phyloP scores from a whole-genome alignment of 139 green algal species.

The Tetraselmis striata region DNA sequence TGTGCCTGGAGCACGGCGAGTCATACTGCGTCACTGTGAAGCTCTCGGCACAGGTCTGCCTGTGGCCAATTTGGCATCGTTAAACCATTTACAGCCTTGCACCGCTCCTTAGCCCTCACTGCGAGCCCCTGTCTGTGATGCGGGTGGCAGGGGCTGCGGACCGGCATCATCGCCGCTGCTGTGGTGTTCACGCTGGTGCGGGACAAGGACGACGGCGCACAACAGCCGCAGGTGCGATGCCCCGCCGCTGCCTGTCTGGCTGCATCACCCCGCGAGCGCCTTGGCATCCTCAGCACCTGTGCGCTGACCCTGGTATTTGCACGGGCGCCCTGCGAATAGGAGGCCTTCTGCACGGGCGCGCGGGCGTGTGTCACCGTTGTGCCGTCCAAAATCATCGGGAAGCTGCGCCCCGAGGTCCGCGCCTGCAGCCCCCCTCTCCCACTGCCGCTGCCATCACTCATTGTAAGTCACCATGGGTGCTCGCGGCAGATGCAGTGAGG shows the following conservation, averaged over 20 bases:
- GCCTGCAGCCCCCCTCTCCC: not conserved
- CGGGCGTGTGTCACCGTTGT: not conserved
- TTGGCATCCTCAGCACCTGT: no score
- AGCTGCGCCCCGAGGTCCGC: not conserved
- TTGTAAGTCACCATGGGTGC: no score
- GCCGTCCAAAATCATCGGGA: not conserved
- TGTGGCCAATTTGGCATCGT: no score
- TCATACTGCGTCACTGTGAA: not conserved
- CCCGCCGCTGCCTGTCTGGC: no score
- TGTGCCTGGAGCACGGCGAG: not conserved
- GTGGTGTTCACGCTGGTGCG: not conserved
- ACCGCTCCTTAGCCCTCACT: not conserved
- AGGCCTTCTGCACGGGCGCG: not conserved
- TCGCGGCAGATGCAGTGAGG: no score
- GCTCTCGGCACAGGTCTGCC: not conserved
- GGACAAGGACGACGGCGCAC: not conserved
- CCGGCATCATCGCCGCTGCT: not conserved
- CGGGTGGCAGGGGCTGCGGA: not conserved
- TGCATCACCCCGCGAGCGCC: no score
- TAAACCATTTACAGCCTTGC: no score
- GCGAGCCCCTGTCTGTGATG: no score
- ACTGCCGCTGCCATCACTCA: not conserved
- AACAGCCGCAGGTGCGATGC: no score
- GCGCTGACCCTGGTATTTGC: no score
- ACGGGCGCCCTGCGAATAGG: no score